Evolutionary conservation across 23 red algal species (phyloP).

Genomic region (Gracilariopsis chorda): DNA sequence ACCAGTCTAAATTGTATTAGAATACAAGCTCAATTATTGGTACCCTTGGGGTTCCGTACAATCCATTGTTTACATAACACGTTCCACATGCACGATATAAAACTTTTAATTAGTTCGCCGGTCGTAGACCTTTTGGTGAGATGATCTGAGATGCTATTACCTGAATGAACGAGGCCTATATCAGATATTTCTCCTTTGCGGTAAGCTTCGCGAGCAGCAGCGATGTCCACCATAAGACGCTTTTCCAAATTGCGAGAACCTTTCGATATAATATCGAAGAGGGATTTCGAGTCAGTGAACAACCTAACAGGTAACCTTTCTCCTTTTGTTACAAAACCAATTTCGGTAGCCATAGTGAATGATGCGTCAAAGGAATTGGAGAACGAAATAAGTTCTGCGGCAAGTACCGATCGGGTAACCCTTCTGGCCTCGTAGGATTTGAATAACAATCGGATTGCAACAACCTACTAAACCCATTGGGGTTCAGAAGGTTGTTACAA

Average conservation of each 20-base stretch:
- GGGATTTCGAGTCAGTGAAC: conserved; percentile 1
- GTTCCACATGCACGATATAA: neutral
- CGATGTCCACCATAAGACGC: conserved; percentile 1
- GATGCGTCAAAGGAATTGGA: neutral
- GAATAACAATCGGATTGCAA: neutral
- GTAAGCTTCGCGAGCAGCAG: neutral
- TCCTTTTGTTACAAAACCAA: neutral
- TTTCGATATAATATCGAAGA: conserved; percentile 8
- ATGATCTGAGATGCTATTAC: neutral
- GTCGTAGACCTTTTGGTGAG: neutral
- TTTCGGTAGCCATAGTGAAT: neutral
- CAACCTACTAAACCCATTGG: neutral
- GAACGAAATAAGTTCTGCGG: neutral
- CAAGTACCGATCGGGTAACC: neutral
- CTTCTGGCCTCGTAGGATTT: conserved; percentile 12
- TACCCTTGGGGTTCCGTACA: too few relatives aligned
- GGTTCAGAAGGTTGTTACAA: too few relatives aligned
- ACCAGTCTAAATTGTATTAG: too few relatives aligned
- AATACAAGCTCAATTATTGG: too few relatives aligned
- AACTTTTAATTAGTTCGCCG: neutral
- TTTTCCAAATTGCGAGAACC: neutral
- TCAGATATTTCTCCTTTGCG: neutral
- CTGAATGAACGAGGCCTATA: neutral
- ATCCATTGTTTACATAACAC: neutral
- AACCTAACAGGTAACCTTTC: neutral